A percentile compares a stretch with the other conserved stretches of the same genome.
Conservation (phyloP, 768 basidiomycete species). For the Roridomyces roridus region DNA sequence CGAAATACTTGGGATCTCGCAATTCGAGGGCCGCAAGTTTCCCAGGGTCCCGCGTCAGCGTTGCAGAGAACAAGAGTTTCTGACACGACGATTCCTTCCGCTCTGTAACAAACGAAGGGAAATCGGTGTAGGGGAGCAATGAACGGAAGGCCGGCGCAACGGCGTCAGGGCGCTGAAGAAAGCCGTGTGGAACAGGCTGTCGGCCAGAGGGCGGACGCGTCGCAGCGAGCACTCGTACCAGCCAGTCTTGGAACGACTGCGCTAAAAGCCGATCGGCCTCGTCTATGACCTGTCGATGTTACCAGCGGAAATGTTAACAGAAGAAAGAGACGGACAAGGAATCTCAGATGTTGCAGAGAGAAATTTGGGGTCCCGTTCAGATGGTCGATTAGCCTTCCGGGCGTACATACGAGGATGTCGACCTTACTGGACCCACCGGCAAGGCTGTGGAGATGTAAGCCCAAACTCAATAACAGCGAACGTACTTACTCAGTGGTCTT, state of each 20-base stretch:
- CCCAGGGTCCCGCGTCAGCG: conserved; percentile 92
- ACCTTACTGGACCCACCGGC: conserved; percentile 89
- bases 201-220: conserved; percentile 45
- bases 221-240: conserved; percentile 82
- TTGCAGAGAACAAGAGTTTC: conserved; percentile 96
- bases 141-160: conserved; percentile 67
- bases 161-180: conserved; percentile 50
- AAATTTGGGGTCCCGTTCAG: conserved; percentile 88
- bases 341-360: conserved; percentile 93
- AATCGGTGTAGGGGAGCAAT: conserved; percentile 43
- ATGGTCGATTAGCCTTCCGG: conserved; percentile 95
- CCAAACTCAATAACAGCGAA: background rate
- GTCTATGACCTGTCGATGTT: conserved; percentile 78
- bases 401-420: conserved; percentile 95
- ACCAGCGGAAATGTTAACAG: background rate
- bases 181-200: conserved; percentile 5
- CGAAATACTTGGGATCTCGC: conserved; percentile 83
- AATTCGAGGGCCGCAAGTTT: conserved; percentile 86
- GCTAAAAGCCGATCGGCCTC: conserved; percentile 96
- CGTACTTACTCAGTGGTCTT: conserved; percentile 53
- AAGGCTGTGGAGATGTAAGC: conserved; percentile 48
- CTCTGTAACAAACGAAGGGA: conserved; percentile 62
- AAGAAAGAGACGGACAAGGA: conserved; percentile 64
- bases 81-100: conserved; percentile 75
- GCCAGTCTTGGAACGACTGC: conserved; percentile 97